Percentiles rank a stretch among this genome's conserved stretches.
phyloP scores from a whole-genome alignment of 1,139 yeast genomes.

The Ogataea hybrid region DNA sequence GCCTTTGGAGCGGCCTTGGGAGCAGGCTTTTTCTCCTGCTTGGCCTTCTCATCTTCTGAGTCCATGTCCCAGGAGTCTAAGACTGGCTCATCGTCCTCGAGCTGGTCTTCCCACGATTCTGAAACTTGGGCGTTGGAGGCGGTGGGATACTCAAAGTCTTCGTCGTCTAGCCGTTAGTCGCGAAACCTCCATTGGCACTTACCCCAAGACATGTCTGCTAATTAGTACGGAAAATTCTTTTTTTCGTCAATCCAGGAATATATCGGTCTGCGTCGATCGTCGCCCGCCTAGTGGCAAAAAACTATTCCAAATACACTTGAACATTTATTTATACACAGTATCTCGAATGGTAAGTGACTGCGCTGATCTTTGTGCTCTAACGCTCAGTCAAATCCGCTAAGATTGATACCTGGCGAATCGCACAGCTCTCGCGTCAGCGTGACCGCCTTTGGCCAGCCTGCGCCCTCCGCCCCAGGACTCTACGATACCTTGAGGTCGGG shows the following conservation, averaged over 20 bases:
- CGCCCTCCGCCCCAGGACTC: constrained; percentile 60
- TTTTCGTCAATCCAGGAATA: constrained; percentile 3
- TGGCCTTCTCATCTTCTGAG: constrained; percentile 57
- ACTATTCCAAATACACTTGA: constrained; percentile 1
- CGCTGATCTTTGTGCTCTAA: background rate
- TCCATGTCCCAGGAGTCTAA: constrained; percentile 88
- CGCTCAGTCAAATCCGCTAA: constrained; percentile 30
- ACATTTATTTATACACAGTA: background rate
- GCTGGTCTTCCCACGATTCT: constrained; percentile 85
- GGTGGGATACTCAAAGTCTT: constrained; percentile 76
- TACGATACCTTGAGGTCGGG: constrained; percentile 57
- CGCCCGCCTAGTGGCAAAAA: constrained; percentile 14
- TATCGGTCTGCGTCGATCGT: constrained; percentile 14
- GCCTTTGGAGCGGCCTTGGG: constrained; percentile 29
- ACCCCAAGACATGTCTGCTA: constrained; percentile 17
- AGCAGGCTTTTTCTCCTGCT: constrained; percentile 34
- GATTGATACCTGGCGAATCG: constrained; percentile 47
- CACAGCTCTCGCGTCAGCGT: constrained; percentile 44
- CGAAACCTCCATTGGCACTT: constrained; percentile 1
- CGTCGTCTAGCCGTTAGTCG: constrained; percentile 58
- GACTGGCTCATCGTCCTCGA: constrained; percentile 54
- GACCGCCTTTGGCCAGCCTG: constrained; percentile 48
- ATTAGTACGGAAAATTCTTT: constrained; percentile 3
- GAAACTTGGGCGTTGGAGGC: constrained; percentile 46
- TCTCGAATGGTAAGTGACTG: constrained; percentile 7